Evolutionary conservation across 805 yeast genomes (phyloP).

Genomic region (Ogataea salicorniae): DNA sequence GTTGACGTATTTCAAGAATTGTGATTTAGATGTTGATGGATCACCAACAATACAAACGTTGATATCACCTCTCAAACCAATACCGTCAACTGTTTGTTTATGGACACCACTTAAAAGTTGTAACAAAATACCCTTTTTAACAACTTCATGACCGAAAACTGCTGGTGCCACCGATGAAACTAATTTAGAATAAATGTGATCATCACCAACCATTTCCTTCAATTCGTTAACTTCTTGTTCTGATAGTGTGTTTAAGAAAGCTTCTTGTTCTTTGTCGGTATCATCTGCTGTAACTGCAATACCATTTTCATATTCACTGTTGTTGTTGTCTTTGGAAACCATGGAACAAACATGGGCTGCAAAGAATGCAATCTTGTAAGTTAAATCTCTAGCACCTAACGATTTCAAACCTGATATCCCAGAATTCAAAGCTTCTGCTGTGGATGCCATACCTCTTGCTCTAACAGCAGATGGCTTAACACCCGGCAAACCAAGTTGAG

Average conservation of each 20-base stretch:
- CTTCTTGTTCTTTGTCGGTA: slow-evolving; percentile 72
- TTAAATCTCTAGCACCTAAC: slow-evolving; percentile 91
- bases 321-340: slow-evolving; percentile 33
- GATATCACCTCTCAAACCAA: slow-evolving; percentile 92
- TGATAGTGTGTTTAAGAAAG: slow-evolving; percentile 69
- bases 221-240: slow-evolving; percentile 80
- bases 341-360: slow-evolving; percentile 85
- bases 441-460: slow-evolving; percentile 46
- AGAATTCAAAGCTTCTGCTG: slow-evolving; percentile 63
- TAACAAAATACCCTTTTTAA: slow-evolving; percentile 84
- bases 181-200: slow-evolving; percentile 74
- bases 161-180: slow-evolving; percentile 93
- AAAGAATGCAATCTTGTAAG: slow-evolving; percentile 84
- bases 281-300: slow-evolving; percentile 26
- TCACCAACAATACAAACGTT: slow-evolving; percentile 96
- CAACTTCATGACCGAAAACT: slow-evolving; percentile 91
- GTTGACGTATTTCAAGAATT: slow-evolving; percentile 88
- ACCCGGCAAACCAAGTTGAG: slow-evolving; percentile 94
- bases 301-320: slow-evolving; percentile 25
- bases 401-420: slow-evolving; percentile 88
- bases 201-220: slow-evolving; percentile 86
- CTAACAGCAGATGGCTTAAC: slow-evolving; percentile 79
- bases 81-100: slow-evolving; percentile 89
- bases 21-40: slow-evolving; percentile 96
- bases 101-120: slow-evolving; percentile 96